Percentiles rank a stretch among this genome's conserved stretches.
Evolutionary conservation across 2,329 filamentous ascomycete genomes (phyloP).

Genomic region (Erysiphe pulchra): DNA sequence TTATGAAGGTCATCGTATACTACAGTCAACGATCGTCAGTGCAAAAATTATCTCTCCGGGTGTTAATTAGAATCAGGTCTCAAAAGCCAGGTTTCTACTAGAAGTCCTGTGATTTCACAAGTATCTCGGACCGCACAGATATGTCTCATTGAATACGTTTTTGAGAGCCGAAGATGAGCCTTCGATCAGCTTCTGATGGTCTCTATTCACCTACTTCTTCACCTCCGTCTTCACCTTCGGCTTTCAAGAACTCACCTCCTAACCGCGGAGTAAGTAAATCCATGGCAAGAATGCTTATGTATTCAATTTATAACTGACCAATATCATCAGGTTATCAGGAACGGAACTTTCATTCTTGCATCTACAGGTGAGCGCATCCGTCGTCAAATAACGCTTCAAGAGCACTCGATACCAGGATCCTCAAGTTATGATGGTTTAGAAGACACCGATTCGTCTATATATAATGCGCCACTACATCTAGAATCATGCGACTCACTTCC

Average conservation of each 20-base stretch:
- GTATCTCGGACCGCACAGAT: not conserved
- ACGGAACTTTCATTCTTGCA: conserved; percentile 71
- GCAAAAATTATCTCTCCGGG: too few species aligned
- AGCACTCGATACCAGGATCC: not conserved
- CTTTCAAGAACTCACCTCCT: too few species aligned
- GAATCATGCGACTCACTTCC: conserved; percentile 6
- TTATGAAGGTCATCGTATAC: too few species aligned
- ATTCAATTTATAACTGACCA: not conserved
- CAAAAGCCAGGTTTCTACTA: too few species aligned
- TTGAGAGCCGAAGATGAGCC: conserved; percentile 9
- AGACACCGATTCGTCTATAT: conserved; percentile 1
- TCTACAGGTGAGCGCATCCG: conserved; percentile 63
- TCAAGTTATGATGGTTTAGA: not conserved
- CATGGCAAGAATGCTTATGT: too few species aligned
- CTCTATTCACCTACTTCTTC: conserved; percentile 7
- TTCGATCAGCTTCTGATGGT: conserved; percentile 9
- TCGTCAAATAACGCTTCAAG: conserved; percentile 49
- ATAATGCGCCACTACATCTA: conserved; percentile 3
- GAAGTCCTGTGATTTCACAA: too few species aligned
- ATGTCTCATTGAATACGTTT: not conserved
- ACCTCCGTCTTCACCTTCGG: too few species aligned
- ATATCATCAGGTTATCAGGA: conserved; percentile 34
- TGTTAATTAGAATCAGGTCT: too few species aligned
- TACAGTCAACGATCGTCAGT: too few species aligned
- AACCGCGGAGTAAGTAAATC: too few species aligned